Percentiles rank a stretch among this genome's conserved stretches.
Evolutionary conservation across 1,284 basidiomycete genomes (phyloP).

Genomic region (Trametes versicolor): DNA sequence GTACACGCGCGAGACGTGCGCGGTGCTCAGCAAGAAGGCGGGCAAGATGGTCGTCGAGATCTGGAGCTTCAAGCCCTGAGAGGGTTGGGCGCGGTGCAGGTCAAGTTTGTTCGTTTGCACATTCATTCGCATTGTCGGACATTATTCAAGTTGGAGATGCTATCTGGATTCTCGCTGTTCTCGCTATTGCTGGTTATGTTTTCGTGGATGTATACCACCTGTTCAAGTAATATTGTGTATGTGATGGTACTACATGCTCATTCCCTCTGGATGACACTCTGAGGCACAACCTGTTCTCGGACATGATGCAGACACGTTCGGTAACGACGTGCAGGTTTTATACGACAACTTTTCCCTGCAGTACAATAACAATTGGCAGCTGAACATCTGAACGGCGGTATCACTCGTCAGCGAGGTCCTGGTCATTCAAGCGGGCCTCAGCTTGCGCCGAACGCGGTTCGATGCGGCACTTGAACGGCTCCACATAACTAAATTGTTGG

Average conservation of each 20-base stretch:
- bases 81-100: not conserved
- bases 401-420: slow-evolving; percentile 28
- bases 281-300: no score
- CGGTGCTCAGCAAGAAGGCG: slow-evolving; percentile 84
- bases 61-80: slow-evolving; percentile 69
- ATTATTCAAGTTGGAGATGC: slow-evolving; percentile 1
- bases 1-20: slow-evolving; percentile 82
- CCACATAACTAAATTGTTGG: slow-evolving; percentile 17
- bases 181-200: slow-evolving; percentile 7
- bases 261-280: no score
- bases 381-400: no score
- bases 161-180: slow-evolving; percentile 5
- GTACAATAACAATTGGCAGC: no score
- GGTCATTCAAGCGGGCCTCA: slow-evolving; percentile 2
- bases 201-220: slow-evolving; percentile 3
- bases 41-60: slow-evolving; percentile 94
- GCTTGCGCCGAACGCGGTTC: slow-evolving; percentile 23
- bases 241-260: slow-evolving; percentile 2
- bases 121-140: not conserved
- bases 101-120: not conserved
- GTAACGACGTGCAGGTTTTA: not conserved
- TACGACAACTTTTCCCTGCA: not conserved
- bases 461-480: slow-evolving; percentile 31
- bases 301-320: no score
- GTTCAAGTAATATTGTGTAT: slow-evolving; percentile 7